Percentiles rank a stretch among this genome's conserved stretches.
These are phyloP conservation scores for Leishmania tarentolae DNA, from an alignment of 208 protist species.

Conservation along the genomic window DNA sequence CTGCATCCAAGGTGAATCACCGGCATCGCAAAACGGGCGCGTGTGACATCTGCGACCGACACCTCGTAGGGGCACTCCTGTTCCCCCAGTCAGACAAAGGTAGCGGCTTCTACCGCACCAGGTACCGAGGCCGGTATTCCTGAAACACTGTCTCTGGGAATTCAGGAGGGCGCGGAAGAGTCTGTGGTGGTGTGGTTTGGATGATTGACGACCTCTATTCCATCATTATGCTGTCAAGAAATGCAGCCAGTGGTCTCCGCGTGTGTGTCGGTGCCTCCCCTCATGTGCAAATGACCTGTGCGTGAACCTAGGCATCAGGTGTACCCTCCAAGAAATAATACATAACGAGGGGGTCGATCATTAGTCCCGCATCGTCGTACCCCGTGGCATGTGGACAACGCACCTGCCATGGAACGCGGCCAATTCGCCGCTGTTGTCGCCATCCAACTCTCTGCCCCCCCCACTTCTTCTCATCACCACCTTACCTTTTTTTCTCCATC, in stretches of 20 bases:
- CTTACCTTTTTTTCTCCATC: not conserved
- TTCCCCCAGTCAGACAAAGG: constrained; percentile 4
- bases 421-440: not conserved
- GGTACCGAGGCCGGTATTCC: constrained; percentile 4
- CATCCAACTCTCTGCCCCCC: not conserved
- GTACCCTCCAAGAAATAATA: not conserved
- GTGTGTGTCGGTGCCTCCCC: not conserved
- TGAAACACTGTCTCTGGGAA: not conserved
- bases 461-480: not conserved
- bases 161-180: not conserved
- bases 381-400: not conserved
- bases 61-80: constrained; percentile 5
- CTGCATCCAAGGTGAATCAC: not conserved
- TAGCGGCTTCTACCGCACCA: constrained; percentile 18
- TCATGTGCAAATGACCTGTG: not conserved
- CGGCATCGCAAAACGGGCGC: not conserved
- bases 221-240: not conserved
- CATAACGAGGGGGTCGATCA: not conserved
- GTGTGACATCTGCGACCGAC: constrained; percentile 5
- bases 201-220: not conserved
- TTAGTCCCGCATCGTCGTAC: not conserved
- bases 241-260: not conserved
- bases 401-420: not conserved
- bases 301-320: not conserved
- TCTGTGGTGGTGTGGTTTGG: not conserved